Percentiles rank a stretch among this genome's conserved stretches.
Evolutionary conservation across 768 basidiomycete genomes (phyloP).

Genomic region (Pleurotus tuoliensis): DNA sequence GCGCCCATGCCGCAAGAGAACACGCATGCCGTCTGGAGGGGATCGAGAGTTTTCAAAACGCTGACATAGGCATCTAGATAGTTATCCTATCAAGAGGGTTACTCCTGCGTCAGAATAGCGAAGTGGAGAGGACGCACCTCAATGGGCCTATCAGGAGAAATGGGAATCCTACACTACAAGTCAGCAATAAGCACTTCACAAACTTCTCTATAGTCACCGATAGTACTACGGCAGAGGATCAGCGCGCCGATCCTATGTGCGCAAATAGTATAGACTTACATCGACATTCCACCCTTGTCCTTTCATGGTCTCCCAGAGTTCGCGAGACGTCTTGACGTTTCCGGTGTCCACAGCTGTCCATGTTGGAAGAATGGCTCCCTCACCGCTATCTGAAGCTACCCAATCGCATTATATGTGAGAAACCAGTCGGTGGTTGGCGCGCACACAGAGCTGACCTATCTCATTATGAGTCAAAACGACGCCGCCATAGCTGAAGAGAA

Average conservation of each 20-base stretch:
- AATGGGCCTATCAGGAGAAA: constrained; percentile 87
- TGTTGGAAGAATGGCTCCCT: constrained; percentile 82
- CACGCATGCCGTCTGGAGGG: constrained; percentile 75
- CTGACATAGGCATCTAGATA: constrained; percentile 92
- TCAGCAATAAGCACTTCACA: neutral
- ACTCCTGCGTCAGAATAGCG: neutral
- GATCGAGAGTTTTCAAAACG: constrained; percentile 77
- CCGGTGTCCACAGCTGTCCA: constrained; percentile 87
- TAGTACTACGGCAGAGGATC: constrained; percentile 51
- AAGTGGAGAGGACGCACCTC: constrained; percentile 46
- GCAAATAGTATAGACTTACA: constrained; percentile 35
- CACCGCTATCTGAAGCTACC: constrained; percentile 53
- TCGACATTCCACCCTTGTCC: constrained; percentile 90
- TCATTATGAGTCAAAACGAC: constrained; percentile 93
- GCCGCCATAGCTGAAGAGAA: constrained; percentile 68
- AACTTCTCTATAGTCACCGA: constrained; percentile 39
- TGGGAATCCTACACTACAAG: constrained; percentile 70
- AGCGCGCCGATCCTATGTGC: neutral
- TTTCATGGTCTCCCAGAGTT: constrained; percentile 81
- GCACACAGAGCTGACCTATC: constrained; percentile 46
- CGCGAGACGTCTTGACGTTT: constrained; percentile 83
- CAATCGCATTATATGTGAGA: neutral
- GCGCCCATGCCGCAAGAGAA: constrained; percentile 98
- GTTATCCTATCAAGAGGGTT: constrained; percentile 56
- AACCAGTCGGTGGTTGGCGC: neutral